Percentiles rank a stretch among this genome's conserved stretches.
Evolutionary conservation across 441 rosid genomes (phyloP).

Genomic region (Gossypium schwendimanii): DNA sequence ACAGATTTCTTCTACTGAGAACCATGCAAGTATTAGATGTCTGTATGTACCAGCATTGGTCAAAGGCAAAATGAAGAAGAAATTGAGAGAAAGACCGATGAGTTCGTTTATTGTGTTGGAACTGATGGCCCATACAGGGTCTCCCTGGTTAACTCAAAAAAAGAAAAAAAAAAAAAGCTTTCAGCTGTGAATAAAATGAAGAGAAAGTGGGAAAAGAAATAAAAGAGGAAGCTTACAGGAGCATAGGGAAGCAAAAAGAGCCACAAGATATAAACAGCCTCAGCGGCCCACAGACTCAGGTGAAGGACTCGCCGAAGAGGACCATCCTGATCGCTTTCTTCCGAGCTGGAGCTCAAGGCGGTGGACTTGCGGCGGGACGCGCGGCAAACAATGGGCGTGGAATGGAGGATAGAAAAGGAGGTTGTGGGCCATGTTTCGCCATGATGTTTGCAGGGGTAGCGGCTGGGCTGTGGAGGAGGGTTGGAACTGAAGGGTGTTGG

Average conservation of each 20-base stretch:
- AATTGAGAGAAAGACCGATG: constrained; percentile 73
- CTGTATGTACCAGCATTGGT: constrained; percentile 50
- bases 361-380: constrained; percentile 44
- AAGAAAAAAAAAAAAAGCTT: not conserved
- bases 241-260: constrained; percentile 90
- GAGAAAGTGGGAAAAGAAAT: not conserved
- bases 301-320: constrained; percentile 31
- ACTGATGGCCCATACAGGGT: constrained; percentile 89
- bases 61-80: constrained; percentile 85
- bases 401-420: constrained; percentile 2
- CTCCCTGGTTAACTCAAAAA: constrained; percentile 46
- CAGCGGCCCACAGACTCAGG: constrained; percentile 51
- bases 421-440: constrained; percentile 14
- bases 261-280: constrained; percentile 79
- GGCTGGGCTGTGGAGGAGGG: not conserved
- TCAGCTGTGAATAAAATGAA: not conserved
- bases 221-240: constrained; percentile 37
- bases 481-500: constrained; percentile 4
- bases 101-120: constrained; percentile 64
- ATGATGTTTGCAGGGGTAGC: not conserved
- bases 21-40: not conserved
- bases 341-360: constrained; percentile 18
- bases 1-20: not conserved
- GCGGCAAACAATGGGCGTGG: constrained; percentile 22
- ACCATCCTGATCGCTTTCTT: constrained; percentile 21